Conservation (phyloP, 805 yeast species). For the Ogataea glucozyma region DNA sequence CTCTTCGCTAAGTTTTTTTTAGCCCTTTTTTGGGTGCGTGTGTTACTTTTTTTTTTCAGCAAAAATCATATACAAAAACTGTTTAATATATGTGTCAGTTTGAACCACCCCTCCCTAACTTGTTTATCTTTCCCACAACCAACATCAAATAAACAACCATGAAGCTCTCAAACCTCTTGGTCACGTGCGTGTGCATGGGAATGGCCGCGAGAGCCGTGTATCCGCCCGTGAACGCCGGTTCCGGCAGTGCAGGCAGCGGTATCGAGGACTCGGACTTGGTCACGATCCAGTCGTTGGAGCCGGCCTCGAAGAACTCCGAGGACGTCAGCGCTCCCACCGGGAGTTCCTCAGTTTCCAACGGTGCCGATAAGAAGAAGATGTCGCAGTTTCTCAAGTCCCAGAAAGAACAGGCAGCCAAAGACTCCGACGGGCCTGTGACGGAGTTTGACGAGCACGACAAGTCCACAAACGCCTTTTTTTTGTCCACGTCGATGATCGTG, state of each 20-base stretch:
- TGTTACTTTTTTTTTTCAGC: too few species aligned
- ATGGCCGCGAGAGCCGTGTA: conserved; percentile 21
- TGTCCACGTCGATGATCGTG: conserved; percentile 87
- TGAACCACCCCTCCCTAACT: too few species aligned
- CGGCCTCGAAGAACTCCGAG: conserved; percentile 11
- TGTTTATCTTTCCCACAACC: too few species aligned
- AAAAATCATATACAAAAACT: too few species aligned
- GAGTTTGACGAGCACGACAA: conserved; percentile 15
- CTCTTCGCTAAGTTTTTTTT: too few species aligned
- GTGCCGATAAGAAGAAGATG: conserved; percentile 16
- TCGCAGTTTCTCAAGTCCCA: conserved; percentile 16
- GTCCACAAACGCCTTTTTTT: conserved; percentile 57
- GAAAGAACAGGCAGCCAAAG: conserved; percentile 18
- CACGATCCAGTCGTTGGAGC: conserved; percentile 18
- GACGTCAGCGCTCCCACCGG: too few species aligned
- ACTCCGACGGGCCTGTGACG: conserved; percentile 12
- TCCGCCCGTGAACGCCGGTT: conserved; percentile 26
- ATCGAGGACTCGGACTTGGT: conserved; percentile 19
- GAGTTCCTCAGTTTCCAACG: too few species aligned
- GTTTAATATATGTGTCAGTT: too few species aligned
- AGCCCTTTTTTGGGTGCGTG: too few species aligned
- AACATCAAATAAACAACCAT: too few species aligned
- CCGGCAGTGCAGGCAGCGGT: conserved; percentile 13
- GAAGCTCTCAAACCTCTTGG: conserved; percentile 14
- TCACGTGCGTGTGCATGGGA: conserved; percentile 8